Evolutionary conservation across 2,329 filamentous ascomycete genomes (phyloP), one percentile per base, ranked within the genome.

Genomic region (Exophiala xenobiotica): DNA sequence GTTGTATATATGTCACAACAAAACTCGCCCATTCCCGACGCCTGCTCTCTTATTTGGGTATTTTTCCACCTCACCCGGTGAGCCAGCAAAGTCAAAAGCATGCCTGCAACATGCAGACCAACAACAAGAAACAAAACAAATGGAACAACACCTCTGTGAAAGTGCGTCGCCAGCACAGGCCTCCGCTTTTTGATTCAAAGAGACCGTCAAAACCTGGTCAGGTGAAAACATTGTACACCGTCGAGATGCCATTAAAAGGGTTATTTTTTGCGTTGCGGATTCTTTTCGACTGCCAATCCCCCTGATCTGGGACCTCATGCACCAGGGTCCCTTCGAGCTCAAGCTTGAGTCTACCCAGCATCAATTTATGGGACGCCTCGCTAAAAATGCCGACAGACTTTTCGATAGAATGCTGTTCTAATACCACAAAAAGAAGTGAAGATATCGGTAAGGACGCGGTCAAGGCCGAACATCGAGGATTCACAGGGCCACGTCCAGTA

Each of bases 401-500:
- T 29, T 45, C 27, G 41, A 38, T 44, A 20, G 44, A 48, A 53
- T 57, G 48, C 50, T 41, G 39, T 49, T 57, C 55, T 57, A 57
- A 50, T 50, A 54, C 37, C 43, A 54, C 54, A 51, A 52, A 23
- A 46, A 38, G 51, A 52, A 49, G 29, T 26, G 44, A 52, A 49
- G 27, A 47, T 26, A 7, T 37, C 26, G 31, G 26, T 24, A 26
- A n/a, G 29, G n/a, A 9, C 40, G 12, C 16, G 18, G 23, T 38
- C 24, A 38, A 39, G 12, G n/a, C 31, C 12, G 26, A 8, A 37
- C 22, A 18, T 50, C 9, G 40, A 35, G 56, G 22, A 40, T 63
- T 73, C 76, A 86, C 69, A 86, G 73, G 54, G 81, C 75, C 65
- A 97, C 92, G 76, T 99, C 93, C 65, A 99, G 85, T 64, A 99